Conservation (phyloP, 768 basidiomycete species). For the Scleroderma citrinum region DNA sequence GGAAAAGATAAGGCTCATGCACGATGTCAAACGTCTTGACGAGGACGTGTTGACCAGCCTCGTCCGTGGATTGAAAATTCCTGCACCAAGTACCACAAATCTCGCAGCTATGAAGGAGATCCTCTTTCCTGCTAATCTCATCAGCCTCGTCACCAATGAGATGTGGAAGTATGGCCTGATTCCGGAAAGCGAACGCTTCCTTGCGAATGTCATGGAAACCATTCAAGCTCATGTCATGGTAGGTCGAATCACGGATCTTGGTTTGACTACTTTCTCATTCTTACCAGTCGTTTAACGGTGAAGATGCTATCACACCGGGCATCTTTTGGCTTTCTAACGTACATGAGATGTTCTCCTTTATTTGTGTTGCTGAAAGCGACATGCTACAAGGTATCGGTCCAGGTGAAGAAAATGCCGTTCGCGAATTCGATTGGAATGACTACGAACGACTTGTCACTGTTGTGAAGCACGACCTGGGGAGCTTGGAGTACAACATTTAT, state of each 20-base stretch:
- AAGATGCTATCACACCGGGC: conserved; percentile 93
- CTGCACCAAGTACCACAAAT: conserved; percentile 81
- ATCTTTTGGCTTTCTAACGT: conserved; percentile 99
- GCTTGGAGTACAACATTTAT: conserved; percentile 98
- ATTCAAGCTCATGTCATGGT: conserved; percentile 99
- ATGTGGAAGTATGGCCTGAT: conserved; percentile 99
- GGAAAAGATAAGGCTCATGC: conserved; percentile 92
- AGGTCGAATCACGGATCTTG: conserved; percentile 25
- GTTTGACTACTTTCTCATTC: conserved; percentile 4
- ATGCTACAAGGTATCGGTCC: conserved; percentile 98
- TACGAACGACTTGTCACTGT: conserved; percentile 96
- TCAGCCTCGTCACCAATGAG: conserved; percentile 96
- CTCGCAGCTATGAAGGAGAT: conserved; percentile 96
- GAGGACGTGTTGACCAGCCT: conserved; percentile 91
- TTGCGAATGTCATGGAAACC: conserved; percentile 98
- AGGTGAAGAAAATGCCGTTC: conserved; percentile 86
- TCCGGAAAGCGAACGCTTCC: conserved; percentile 92
- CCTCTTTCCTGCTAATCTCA: conserved; percentile 96
- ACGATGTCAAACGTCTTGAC: conserved; percentile 83
- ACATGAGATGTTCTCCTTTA: conserved; percentile 98
- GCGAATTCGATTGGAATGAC: conserved; percentile 93
- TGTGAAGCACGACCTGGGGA: conserved; percentile 97
- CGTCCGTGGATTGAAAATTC: conserved; percentile 88
- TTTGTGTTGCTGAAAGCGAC: conserved; percentile 97
- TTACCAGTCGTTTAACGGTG: conserved; percentile 76